These are phyloP conservation scores for Bolboschoenoplectus hybrid DNA, from an alignment of 202 grass and related monocot species.

Conservation along the genomic window DNA sequence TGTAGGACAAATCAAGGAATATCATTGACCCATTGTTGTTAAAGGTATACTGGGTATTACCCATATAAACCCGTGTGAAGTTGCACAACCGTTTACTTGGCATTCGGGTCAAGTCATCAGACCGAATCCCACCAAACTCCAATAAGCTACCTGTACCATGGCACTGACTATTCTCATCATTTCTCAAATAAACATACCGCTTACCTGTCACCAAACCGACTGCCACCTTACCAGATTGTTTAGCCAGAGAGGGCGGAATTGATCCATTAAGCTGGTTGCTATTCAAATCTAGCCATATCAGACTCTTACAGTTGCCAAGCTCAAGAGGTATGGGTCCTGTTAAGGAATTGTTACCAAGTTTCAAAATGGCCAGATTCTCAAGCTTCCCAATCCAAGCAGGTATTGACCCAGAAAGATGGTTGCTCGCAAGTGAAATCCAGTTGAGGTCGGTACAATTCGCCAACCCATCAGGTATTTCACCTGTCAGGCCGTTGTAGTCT, in stretches of 20 bases:
- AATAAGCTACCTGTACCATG: slow-evolving; percentile 82
- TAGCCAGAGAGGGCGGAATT: slow-evolving; percentile 64
- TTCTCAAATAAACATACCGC: slow-evolving; percentile 81
- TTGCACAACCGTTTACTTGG: slow-evolving; percentile 86
- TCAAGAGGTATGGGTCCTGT: slow-evolving; percentile 70
- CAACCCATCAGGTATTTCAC: slow-evolving; percentile 65
- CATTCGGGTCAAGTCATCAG: slow-evolving; percentile 71
- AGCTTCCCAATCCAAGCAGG: slow-evolving; percentile 83
- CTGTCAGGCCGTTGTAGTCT: slow-evolving; percentile 85
- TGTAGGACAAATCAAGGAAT: slow-evolving; percentile 92
- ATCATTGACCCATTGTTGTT: slow-evolving; percentile 96
- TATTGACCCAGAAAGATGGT: slow-evolving; percentile 75
- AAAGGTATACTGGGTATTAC: slow-evolving; percentile 84
- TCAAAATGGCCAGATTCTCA: slow-evolving; percentile 77
- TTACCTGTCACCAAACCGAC: slow-evolving; percentile 73
- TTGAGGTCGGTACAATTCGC: slow-evolving; percentile 70
- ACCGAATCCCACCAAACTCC: slow-evolving; percentile 82
- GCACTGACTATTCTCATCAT: slow-evolving; percentile 86
- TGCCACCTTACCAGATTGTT: slow-evolving; percentile 80
- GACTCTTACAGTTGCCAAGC: slow-evolving; percentile 91
- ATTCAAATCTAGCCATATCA: slow-evolving; percentile 93
- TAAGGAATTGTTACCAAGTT: slow-evolving; percentile 93
- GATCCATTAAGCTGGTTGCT: slow-evolving; percentile 84
- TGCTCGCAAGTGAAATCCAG: slow-evolving; percentile 95
- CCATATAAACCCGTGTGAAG: slow-evolving; percentile 84